These are phyloP conservation scores for Colletotrichum horii DNA, from an alignment of 2,329 filamentous ascomycete genomes.

Conservation along the genomic window DNA sequence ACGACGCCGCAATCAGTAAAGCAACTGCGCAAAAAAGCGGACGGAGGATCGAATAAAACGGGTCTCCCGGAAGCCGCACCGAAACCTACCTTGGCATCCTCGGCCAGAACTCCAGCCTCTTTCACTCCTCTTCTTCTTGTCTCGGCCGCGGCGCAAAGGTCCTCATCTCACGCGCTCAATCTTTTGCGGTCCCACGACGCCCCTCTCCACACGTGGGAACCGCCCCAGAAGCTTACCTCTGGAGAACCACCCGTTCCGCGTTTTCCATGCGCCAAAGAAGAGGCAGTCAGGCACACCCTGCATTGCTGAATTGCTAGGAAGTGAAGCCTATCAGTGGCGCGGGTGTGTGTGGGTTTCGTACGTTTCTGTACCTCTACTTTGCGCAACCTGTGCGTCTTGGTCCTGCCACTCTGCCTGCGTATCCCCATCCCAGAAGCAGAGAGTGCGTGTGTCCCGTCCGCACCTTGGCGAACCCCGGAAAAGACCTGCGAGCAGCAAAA, in stretches of 20 bases:
- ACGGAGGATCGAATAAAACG: slow-evolving; percentile 8
- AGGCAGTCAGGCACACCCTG: neutral
- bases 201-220: slow-evolving; percentile 11
- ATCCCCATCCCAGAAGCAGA: neutral
- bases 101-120: neutral
- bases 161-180: neutral
- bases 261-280: neutral
- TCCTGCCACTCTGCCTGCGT: neutral
- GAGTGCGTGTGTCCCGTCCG: neutral
- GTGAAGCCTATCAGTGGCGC: slow-evolving; percentile 16
- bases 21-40: neutral
- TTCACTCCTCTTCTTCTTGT: neutral
- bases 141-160: neutral
- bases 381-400: neutral
- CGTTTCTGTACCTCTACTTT: slow-evolving; percentile 10
- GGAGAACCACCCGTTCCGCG: neutral
- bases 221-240: slow-evolving; percentile 18
- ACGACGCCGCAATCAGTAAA: neutral
- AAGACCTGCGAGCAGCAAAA: neutral
- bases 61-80: slow-evolving; percentile 1
- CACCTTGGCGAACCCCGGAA: slow-evolving; percentile 9
- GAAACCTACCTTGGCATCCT: neutral
- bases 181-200: neutral
- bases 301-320: neutral
- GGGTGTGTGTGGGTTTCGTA: neutral